Base-by-base conservation (phyloP, 2,329 filamentous ascomycete species). In the Balansia obtecta region DNA sequence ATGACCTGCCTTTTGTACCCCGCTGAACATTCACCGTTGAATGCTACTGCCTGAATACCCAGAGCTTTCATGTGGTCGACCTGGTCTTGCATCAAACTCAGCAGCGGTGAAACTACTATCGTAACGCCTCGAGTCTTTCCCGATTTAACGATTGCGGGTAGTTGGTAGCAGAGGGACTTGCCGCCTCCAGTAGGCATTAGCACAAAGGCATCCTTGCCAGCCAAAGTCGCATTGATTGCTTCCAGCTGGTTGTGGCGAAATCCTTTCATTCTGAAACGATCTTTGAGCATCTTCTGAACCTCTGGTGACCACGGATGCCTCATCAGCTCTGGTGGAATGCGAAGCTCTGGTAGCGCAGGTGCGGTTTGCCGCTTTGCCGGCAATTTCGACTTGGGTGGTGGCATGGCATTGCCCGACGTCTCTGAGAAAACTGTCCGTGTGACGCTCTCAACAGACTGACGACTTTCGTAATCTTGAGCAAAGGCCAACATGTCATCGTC, bases 41-140 rank as follows among this genome's bases (percentile, higher is more conserved):
- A 81, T 13, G 88, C 71, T 51, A 83, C 81, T 2, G 93, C 93
- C 56, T 86, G 81, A 55, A 98, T 88, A 22, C 83, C 76, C 45
- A 93, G 69, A 10, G 78, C 76, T 49, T 76, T 77, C 57, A 96
- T 75, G 63, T 96, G 91, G 34, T 85, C 76, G 5, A 97, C 90
- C 63, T 98, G 93, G 63, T 98, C 94, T 63, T 95, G 85, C 93
- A 98, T 98, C 59, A 98, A 71, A 71, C 91, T 97, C 38, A 98
- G 73, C 46, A 98, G 71, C 3, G 93, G 93, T 0, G 91, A 97
- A n/a, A 98, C 81, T 2, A 98, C 93, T 49, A 98, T 77, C 0
- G 91, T 97, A 22, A 98, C 82, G 3, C 93, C 94, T 34, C 73
- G 73, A 0, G 91, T 97, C 59, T 78, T 85, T 42, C 93, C 93